Percentiles rank a stretch among this genome's conserved stretches.
These are phyloP conservation scores for Lophiotrema nucula DNA, from an alignment of 495 filamentous ascomycete genomes.

Conservation along the genomic window DNA sequence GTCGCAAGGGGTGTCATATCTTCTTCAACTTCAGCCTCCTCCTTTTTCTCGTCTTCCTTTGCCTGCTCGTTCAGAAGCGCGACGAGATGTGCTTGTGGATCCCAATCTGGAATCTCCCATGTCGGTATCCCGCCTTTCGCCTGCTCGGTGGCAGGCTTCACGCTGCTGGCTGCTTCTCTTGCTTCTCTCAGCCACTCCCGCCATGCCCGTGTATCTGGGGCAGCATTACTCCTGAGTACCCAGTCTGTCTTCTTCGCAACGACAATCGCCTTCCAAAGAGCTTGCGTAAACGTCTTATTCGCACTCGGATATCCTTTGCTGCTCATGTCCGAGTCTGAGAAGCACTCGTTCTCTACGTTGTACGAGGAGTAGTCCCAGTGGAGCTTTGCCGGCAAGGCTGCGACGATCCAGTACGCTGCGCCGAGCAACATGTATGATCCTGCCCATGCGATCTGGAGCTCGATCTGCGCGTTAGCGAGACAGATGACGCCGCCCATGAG, in stretches of 20 bases:
- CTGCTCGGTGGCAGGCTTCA: neutral
- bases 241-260: conserved; percentile 43
- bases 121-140: conserved; percentile 11
- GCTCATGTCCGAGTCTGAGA: conserved; percentile 34
- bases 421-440: conserved; percentile 48
- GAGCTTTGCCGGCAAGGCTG: conserved; percentile 42
- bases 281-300: conserved; percentile 42
- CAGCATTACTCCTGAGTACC: conserved; percentile 38
- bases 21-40: conserved; percentile 9
- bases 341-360: conserved; percentile 33
- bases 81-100: conserved; percentile 20
- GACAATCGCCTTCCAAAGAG: conserved; percentile 48
- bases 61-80: conserved; percentile 18
- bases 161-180: conserved; percentile 8
- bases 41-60: neutral
- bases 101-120: conserved; percentile 35
- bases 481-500: conserved; percentile 51
- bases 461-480: conserved; percentile 45
- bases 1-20: too few species aligned
- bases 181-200: conserved; percentile 43
- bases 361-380: conserved; percentile 48
- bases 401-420: conserved; percentile 47
- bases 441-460: conserved; percentile 46
- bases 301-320: conserved; percentile 19
- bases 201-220: conserved; percentile 45